Evolutionary conservation across 2,329 filamentous ascomycete species (phyloP), one percentile per base, ranked within the genome.

Genomic region (Colletotrichum sublineola): DNA sequence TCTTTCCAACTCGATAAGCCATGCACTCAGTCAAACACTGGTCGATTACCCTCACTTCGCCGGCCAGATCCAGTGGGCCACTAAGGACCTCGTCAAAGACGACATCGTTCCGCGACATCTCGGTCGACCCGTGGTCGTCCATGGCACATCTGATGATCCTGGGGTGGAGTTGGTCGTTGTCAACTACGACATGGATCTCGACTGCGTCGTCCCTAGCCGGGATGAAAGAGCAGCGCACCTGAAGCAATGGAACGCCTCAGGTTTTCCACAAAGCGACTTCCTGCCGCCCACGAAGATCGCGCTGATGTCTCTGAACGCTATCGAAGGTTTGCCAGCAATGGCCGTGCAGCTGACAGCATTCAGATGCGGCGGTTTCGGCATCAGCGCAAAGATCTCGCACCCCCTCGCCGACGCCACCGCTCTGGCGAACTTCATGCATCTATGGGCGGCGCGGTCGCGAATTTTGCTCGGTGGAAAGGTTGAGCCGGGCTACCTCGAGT

Each of bases 381-480:
- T 88, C 12, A 80, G 81, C 12, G 76, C 85, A n/a, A 80, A 80
- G 58, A 74, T 85, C 29, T 80, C 84, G 1, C 86, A 88, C 75
- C 78, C 79, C 4, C 77, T 88, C 5, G 82, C 83, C 0, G 86
- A 88, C 71, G 85, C 85, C 1, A 78, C 81, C 24, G 76, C 82
- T 0, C 75, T 88, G 66, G 77, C 83, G 66, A 75, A 79, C 4
- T 87, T 88, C 61, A 78, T 85, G 46, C 80, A 83, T 42, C 75
- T 80, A 20, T 87, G 83, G 84, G 81, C 83, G 1, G 76, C 76
- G 3, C 78, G 77, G 3, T 79, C 77, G 31, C 76, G 79, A 12
- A 64, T 60, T 5, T 29, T 77, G 0, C 70, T 78, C 8, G 42
- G 36, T 14, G 29, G 48, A 1, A 1, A 9, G 12, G 20, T 44